These are phyloP conservation scores for Beta macrorhiza DNA, from an alignment of 179 eudicot species.

Conservation along the genomic window DNA sequence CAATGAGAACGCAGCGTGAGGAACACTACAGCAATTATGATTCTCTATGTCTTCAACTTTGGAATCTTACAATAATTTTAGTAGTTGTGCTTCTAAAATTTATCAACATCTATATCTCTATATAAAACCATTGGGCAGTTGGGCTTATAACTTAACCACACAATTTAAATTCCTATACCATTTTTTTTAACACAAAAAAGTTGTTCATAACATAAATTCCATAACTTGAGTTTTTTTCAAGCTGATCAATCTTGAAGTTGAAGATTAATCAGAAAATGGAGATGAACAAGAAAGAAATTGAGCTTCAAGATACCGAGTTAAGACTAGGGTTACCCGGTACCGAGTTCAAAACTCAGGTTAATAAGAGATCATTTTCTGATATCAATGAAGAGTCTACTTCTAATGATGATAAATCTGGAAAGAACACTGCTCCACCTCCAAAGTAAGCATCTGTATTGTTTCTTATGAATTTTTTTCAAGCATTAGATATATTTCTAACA, in stretches of 20 bases:
- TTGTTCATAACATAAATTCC: not conserved
- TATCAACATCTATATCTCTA: not conserved
- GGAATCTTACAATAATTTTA: slow-evolving; percentile 19
- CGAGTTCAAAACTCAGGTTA: slow-evolving; percentile 1
- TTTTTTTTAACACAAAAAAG: not conserved
- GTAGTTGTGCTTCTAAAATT: not conserved
- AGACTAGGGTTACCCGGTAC: slow-evolving; percentile 12
- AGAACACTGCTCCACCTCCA: slow-evolving; percentile 5
- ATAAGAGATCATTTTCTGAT: slow-evolving; percentile 18
- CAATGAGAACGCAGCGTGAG: slow-evolving; percentile 24
- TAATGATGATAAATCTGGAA: not conserved
- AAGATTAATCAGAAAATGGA: slow-evolving; percentile 22
- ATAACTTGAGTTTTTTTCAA: not conserved
- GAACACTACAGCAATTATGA: slow-evolving; percentile 25
- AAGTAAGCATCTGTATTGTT: not conserved
- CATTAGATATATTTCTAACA: no score
- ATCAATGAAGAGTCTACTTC: slow-evolving; percentile 11
- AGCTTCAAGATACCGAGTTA: slow-evolving; percentile 21
- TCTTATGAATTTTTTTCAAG: not conserved
- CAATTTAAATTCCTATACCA: not conserved
- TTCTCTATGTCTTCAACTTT: slow-evolving; percentile 26
- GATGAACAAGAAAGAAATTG: slow-evolving; percentile 23
- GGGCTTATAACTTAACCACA: not conserved
- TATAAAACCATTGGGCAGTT: not conserved
- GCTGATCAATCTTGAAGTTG: not conserved